Conservation (phyloP, 331 rosid species). For the Stylosanthes scabra region DNA sequence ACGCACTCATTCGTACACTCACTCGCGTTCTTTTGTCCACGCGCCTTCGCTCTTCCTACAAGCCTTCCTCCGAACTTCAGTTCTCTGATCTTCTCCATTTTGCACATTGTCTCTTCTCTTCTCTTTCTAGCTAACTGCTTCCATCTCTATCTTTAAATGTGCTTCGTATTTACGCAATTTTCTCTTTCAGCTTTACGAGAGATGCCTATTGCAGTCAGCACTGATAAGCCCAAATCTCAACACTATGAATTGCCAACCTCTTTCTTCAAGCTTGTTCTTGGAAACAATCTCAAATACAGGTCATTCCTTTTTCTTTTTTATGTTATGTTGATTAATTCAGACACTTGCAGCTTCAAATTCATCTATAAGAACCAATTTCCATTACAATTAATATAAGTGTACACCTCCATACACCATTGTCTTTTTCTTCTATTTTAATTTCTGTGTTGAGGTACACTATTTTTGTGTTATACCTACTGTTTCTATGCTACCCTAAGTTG, state of each 20-base stretch:
- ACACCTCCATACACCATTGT: too few relatives aligned
- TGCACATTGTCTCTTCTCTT: constrained; percentile 56
- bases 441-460: too few relatives aligned
- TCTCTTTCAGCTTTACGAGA: constrained; percentile 66
- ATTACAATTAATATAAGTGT: too few relatives aligned
- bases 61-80: constrained; percentile 65
- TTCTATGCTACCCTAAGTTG: too few relatives aligned
- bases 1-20: constrained; percentile 59
- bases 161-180: too few relatives aligned
- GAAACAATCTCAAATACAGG: constrained; percentile 89
- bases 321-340: too few relatives aligned
- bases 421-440: too few relatives aligned
- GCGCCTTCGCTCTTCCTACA: constrained; percentile 84
- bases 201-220: constrained; percentile 89
- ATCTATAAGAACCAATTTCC: background rate
- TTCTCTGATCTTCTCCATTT: constrained; percentile 67
- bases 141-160: too few relatives aligned
- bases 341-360: too few relatives aligned
- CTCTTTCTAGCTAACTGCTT: background rate
- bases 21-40: constrained; percentile 73
- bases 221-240: constrained; percentile 78
- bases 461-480: too few relatives aligned
- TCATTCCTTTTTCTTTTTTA: too few relatives aligned
- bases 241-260: constrained; percentile 93
- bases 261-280: constrained; percentile 88